phyloP scores from a whole-genome alignment of 2,329 filamentous ascomycete genomes.

The Thelonectria blattea region DNA sequence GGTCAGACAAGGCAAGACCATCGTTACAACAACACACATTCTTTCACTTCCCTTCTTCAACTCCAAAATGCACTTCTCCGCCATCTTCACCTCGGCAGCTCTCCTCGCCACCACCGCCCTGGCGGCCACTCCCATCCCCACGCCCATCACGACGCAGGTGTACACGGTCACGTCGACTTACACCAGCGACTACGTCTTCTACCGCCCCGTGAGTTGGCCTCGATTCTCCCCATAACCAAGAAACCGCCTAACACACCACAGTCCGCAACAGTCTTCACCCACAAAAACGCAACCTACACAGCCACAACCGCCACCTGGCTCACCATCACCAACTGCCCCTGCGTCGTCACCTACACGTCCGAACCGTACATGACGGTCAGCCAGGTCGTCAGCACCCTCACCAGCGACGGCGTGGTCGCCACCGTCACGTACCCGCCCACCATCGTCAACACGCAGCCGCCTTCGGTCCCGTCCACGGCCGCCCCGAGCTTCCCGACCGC shows the following conservation, averaged over 20 bases:
- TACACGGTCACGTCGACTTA: conserved; percentile 45
- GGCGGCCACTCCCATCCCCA: not conserved
- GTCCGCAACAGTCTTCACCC: conserved; percentile 44
- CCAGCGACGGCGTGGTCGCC: not conserved
- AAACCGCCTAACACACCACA: too few species aligned
- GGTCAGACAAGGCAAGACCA: not conserved
- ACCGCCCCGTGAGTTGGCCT: conserved; percentile 54
- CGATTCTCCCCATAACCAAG: too few species aligned
- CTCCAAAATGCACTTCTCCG: conserved; percentile 8
- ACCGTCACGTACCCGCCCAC: conserved; percentile 15
- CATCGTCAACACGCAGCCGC: not conserved
- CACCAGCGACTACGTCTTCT: conserved; percentile 48
- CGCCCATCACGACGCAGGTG: not conserved
- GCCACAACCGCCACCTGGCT: conserved; percentile 49
- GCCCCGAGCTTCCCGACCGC: not conserved
- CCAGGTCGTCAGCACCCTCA: conserved; percentile 8
- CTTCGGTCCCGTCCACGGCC: conserved; percentile 1
- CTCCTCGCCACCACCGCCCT: conserved; percentile 14
- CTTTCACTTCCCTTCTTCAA: not conserved
- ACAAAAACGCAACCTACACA: conserved; percentile 52
- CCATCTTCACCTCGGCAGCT: not conserved
- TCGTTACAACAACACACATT: not conserved
- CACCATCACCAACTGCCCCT: conserved; percentile 57
- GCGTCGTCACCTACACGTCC: conserved; percentile 47
- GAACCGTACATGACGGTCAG: conserved; percentile 1